These are phyloP conservation scores for Gossypium anomalum DNA, from an alignment of 345 rosid genomes.

Conservation along the genomic window DNA sequence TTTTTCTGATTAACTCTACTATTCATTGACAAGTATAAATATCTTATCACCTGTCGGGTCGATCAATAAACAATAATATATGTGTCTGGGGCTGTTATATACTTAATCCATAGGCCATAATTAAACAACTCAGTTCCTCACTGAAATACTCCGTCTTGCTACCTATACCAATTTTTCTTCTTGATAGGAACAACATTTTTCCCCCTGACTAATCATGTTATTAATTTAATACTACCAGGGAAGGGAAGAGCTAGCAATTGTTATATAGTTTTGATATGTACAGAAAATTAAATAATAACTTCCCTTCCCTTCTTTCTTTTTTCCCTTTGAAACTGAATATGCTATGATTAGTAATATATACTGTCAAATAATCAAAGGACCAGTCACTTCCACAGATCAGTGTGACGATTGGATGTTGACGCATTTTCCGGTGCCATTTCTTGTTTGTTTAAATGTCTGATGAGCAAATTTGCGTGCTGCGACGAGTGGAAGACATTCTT, in stretches of 20 bases:
- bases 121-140: not conserved
- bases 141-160: not conserved
- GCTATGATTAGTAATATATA: conserved; percentile 33
- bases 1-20: not conserved
- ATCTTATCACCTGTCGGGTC: conserved; percentile 16
- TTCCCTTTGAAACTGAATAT: conserved; percentile 18
- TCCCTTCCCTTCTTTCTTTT: not conserved
- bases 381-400: conserved; percentile 48
- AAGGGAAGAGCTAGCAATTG: conserved; percentile 16
- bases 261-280: conserved; percentile 33
- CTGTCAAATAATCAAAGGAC: conserved; percentile 1
- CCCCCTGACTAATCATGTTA: conserved; percentile 2
- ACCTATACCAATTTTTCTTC: too few species aligned
- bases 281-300: conserved; percentile 30
- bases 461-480: conserved; percentile 22
- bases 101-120: too few species aligned
- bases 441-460: conserved; percentile 31
- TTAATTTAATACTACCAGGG: conserved; percentile 14
- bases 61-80: conserved; percentile 4
- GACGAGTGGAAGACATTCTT: conserved; percentile 18
- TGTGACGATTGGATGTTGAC: conserved; percentile 36
- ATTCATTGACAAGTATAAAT: conserved; percentile 11
- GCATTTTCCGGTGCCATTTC: conserved; percentile 36
- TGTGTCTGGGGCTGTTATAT: not conserved
- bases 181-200: not conserved